Evolutionary conservation across 2,329 filamentous ascomycete genomes (phyloP).

Genomic region (Achaetomium macrosporum): DNA sequence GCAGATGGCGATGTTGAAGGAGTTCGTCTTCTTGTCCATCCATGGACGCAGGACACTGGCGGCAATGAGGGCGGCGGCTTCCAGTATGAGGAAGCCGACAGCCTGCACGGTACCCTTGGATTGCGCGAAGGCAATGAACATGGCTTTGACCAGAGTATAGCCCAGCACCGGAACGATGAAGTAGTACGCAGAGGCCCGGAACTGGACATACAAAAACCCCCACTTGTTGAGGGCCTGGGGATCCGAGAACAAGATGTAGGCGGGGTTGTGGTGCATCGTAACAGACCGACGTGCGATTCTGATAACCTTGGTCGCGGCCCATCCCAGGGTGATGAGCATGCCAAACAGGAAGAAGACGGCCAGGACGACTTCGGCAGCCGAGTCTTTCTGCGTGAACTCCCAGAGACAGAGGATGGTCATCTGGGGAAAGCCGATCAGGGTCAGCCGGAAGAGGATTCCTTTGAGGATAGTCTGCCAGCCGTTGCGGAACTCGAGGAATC

Average conservation of each 20-base stretch:
- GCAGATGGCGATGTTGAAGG: conserved; percentile 90
- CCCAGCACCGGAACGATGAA: conserved; percentile 75
- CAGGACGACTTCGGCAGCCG: conserved; percentile 76
- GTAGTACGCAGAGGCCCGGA: conserved; percentile 92
- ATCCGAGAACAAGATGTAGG: conserved; percentile 94
- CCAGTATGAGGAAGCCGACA: conserved; percentile 75
- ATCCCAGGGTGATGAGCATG: conserved; percentile 69
- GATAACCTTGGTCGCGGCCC: conserved; percentile 87
- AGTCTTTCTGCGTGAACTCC: conserved; percentile 86
- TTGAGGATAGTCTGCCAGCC: conserved; percentile 90
- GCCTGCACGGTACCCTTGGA: conserved; percentile 66
- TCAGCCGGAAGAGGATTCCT: conserved; percentile 85
- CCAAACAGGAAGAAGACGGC: conserved; percentile 85
- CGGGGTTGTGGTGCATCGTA: conserved; percentile 88
- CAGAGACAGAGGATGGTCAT: conserved; percentile 87
- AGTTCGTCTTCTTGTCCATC: conserved; percentile 99
- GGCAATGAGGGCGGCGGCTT: conserved; percentile 69
- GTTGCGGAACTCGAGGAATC: conserved; percentile 89
- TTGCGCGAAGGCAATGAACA: conserved; percentile 83
- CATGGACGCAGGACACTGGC: conserved; percentile 80
- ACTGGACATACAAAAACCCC: conserved; percentile 97
- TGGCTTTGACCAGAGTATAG: conserved; percentile 79
- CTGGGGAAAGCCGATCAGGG: conserved; percentile 86
- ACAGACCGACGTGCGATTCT: conserved; percentile 83
- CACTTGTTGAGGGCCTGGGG: conserved; percentile 93